Conservation (phyloP, 345 rosid genomes). For the rapeseed (Brassica napus) region DNA sequence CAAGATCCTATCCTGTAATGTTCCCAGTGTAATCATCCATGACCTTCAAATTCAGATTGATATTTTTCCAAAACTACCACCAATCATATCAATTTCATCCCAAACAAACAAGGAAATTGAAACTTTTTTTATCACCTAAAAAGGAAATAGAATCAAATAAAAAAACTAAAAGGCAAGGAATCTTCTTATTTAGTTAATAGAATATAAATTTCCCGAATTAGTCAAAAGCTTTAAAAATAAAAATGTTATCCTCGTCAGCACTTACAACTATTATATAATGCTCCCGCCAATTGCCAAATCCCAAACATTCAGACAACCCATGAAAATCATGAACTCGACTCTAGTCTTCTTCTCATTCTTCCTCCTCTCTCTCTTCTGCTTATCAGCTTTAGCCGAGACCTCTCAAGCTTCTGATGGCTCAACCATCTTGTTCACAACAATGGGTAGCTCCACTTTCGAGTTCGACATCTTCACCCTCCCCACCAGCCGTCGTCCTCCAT, state of each 20-base stretch:
- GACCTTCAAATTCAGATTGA: neutral
- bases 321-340: conserved; percentile 25
- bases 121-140: neutral
- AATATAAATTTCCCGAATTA: neutral
- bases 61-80: neutral
- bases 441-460: conserved; percentile 59
- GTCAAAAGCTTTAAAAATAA: neutral
- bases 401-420: conserved; percentile 28
- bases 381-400: conserved; percentile 32
- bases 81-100: neutral
- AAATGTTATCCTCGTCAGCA: conserved; percentile 39
- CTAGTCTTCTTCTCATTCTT: conserved; percentile 2
- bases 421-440: conserved; percentile 63
- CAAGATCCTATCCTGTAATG: neutral
- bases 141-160: neutral
- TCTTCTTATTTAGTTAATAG: neutral
- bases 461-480: conserved; percentile 76
- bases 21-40: conserved; percentile 4
- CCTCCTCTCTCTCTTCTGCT: conserved; percentile 33
- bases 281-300: conserved; percentile 40
- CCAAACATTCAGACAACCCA: conserved; percentile 3
- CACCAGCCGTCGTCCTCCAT: conserved; percentile 36
- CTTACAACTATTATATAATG: conserved; percentile 26
- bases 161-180: neutral
- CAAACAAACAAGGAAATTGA: neutral